Conservation (phyloP, 495 filamentous ascomycete species). For the Cercophora sp. region DNA sequence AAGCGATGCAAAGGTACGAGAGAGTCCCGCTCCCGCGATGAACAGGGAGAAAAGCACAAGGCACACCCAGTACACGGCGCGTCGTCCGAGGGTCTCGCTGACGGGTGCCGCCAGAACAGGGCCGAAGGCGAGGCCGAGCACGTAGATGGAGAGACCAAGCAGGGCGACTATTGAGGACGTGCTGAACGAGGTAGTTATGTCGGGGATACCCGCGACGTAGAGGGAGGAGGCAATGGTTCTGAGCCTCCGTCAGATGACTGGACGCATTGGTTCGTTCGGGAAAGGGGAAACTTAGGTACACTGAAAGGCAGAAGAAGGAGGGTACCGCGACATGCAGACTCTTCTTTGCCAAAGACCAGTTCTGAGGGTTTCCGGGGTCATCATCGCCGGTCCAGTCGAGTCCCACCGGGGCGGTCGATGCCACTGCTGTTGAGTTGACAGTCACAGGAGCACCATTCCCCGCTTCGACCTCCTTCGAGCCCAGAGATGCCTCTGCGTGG, state of each 20-base stretch:
- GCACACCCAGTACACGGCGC: background rate
- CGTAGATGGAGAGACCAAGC: background rate
- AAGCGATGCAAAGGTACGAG: constrained; percentile 1
- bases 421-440: background rate
- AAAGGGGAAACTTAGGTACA: background rate
- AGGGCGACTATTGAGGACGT: background rate
- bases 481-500: background rate
- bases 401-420: background rate
- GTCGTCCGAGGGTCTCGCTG: background rate
- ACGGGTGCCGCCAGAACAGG: background rate
- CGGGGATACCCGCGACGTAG: background rate
- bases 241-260: background rate
- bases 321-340: background rate
- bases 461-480: background rate
- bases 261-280: background rate
- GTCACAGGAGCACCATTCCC: background rate
- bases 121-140: background rate
- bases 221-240: background rate
- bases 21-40: background rate
- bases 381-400: background rate
- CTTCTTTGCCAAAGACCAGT: background rate
- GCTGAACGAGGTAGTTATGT: background rate
- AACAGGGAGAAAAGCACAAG: background rate
- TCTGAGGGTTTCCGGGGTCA: background rate
- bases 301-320: background rate